phyloP scores from a whole-genome alignment of 2,329 filamentous ascomycete genomes.

The Daldinia sp. region DNA sequence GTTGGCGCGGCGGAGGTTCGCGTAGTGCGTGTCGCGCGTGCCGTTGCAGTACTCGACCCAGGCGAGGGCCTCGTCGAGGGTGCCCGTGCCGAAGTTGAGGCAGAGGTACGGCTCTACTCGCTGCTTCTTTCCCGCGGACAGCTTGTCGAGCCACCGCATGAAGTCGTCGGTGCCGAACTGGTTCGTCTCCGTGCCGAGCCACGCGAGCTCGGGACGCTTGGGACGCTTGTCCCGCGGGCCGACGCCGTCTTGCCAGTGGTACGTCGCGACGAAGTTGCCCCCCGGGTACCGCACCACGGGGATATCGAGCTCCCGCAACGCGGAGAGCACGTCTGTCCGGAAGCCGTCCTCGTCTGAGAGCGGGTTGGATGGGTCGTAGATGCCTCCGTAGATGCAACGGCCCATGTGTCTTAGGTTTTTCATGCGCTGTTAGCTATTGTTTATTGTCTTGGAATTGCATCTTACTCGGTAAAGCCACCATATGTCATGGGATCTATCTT shows the following conservation, averaged over 20 bases:
- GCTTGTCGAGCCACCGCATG: conserved; percentile 80
- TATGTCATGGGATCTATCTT: conserved; percentile 86
- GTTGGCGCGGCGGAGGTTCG: conserved; percentile 81
- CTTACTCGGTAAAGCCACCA: conserved; percentile 85
- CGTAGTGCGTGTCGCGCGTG: conserved; percentile 81
- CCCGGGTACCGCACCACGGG: conserved; percentile 86
- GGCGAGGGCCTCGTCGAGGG: conserved; percentile 67
- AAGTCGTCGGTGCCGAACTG: conserved; percentile 89
- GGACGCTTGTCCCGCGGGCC: conserved; percentile 79
- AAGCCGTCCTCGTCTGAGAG: conserved; percentile 82
- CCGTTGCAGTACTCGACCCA: conserved; percentile 93
- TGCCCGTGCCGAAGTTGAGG: conserved; percentile 85
- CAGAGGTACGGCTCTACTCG: conserved; percentile 82
- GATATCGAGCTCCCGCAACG: conserved; percentile 78
- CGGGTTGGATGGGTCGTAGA: conserved; percentile 81
- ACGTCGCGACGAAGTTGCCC: conserved; percentile 86
- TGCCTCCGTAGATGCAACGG: conserved; percentile 87
- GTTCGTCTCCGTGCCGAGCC: conserved; percentile 81
- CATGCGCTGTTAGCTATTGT: neutral
- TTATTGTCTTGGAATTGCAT: neutral
- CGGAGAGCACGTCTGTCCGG: conserved; percentile 81
- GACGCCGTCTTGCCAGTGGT: conserved; percentile 86
- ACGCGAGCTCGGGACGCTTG: conserved; percentile 77
- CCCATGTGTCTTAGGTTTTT: conserved; percentile 77
- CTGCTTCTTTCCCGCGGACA: conserved; percentile 70